These are phyloP conservation scores for Leishmania turanica DNA, from an alignment of 208 protist genomes.

Conservation along the genomic window DNA sequence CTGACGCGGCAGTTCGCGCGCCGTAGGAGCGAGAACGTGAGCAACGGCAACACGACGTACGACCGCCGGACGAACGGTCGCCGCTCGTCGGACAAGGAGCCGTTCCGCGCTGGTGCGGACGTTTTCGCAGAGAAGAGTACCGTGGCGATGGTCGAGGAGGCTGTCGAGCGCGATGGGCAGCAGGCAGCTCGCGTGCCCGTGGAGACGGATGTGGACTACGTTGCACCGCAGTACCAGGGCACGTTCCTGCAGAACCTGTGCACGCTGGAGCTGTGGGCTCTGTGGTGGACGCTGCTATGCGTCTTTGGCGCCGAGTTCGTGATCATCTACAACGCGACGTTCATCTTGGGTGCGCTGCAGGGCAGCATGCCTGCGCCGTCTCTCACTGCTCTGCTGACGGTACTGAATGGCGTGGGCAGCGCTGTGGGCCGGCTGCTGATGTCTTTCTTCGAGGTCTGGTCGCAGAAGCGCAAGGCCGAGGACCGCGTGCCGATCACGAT, in stretches of 20 bases:
- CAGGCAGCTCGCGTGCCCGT: not conserved
- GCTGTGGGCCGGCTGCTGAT: slow-evolving; percentile 47
- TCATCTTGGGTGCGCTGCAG: slow-evolving; percentile 43
- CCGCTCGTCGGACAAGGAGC: slow-evolving; percentile 3
- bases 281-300: slow-evolving; percentile 49
- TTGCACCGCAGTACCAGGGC: slow-evolving; percentile 63
- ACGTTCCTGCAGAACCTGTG: slow-evolving; percentile 42
- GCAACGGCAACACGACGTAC: not conserved
- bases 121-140: slow-evolving; percentile 2
- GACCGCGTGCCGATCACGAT: slow-evolving; percentile 57
- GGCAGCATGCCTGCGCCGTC: slow-evolving; percentile 20
- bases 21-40: slow-evolving; percentile 4
- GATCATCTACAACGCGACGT: slow-evolving; percentile 57
- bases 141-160: not conserved
- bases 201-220: slow-evolving; percentile 56
- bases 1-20: slow-evolving; percentile 6
- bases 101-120: slow-evolving; percentile 1
- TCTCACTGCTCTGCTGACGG: slow-evolving; percentile 44
- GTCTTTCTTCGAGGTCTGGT: slow-evolving; percentile 54
- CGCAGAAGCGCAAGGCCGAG: slow-evolving; percentile 43
- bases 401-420: slow-evolving; percentile 59
- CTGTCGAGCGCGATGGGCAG: not conserved
- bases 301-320: slow-evolving; percentile 46
- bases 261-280: slow-evolving; percentile 42
- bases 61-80: not conserved